These are phyloP conservation scores for Tulasnella sp. DNA, from an alignment of 768 basidiomycete genomes.

Conservation along the genomic window DNA sequence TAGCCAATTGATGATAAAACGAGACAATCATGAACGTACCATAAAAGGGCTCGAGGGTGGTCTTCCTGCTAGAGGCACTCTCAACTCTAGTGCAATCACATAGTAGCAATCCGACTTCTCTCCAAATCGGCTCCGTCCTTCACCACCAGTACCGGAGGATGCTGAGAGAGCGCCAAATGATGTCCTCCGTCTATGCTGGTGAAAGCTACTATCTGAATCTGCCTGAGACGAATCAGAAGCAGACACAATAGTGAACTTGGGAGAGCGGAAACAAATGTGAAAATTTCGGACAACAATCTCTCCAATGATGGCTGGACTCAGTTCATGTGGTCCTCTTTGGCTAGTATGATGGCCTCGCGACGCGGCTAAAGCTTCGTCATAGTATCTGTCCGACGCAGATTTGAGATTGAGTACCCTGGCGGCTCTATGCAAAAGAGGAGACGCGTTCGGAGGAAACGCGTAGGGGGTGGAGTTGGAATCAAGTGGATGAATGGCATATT, in stretches of 20 bases:
- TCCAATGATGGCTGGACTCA: background rate
- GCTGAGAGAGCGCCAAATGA: conserved; percentile 1
- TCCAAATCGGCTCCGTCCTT: too few species aligned
- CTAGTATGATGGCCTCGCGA: too few species aligned
- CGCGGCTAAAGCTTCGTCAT: conserved; percentile 1
- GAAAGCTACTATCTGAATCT: too few species aligned
- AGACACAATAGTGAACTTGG: too few species aligned
- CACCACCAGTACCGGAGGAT: background rate
- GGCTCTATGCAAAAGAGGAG: conserved; percentile 3
- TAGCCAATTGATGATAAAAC: background rate
- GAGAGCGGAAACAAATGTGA: too few species aligned
- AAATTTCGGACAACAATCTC: conserved; percentile 7
- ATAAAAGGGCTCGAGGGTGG: conserved; percentile 8
- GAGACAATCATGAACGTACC: background rate
- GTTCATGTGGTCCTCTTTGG: background rate
- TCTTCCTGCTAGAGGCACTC: conserved; percentile 2
- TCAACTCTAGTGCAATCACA: conserved; percentile 4
- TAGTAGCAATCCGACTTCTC: background rate
- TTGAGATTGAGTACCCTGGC: background rate
- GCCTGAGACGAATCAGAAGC: too few species aligned
- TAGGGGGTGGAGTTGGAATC: background rate
- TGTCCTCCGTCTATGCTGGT: too few species aligned
- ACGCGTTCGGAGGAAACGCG: conserved; percentile 1
- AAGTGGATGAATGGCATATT: conserved; percentile 5
- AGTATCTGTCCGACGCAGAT: conserved; percentile 3